Percentiles rank a stretch among this genome's conserved stretches.
phyloP scores from a whole-genome alignment of 2,329 filamentous ascomycete species.

The Canariomyces notabilis region DNA sequence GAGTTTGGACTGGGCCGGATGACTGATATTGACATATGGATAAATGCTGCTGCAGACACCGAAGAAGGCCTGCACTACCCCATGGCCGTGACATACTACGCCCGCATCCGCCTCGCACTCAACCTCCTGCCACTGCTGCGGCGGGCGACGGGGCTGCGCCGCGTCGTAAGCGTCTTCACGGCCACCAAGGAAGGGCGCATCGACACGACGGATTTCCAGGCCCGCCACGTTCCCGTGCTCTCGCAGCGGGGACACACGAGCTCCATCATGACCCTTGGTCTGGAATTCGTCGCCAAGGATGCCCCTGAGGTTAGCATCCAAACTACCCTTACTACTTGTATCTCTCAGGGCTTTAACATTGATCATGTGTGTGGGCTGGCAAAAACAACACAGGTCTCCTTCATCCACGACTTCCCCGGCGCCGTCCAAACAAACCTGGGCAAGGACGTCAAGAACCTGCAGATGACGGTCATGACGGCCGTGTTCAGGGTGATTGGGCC shows the following conservation, averaged over 20 bases:
- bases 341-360: too few relatives aligned
- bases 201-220: constrained; percentile 41
- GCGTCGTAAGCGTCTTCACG: constrained; percentile 51
- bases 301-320: constrained; percentile 39
- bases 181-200: constrained; percentile 48
- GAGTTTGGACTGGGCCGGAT: too few relatives aligned
- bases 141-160: constrained; percentile 40
- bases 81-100: constrained; percentile 50
- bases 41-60: constrained; percentile 39
- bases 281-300: constrained; percentile 43
- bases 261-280: constrained; percentile 44
- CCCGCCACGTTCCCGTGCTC: constrained; percentile 33
- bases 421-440: constrained; percentile 32
- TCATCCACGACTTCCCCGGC: constrained; percentile 38
- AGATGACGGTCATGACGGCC: constrained; percentile 22
- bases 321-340: too few relatives aligned
- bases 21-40: too few relatives aligned
- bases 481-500: constrained; percentile 26
- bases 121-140: constrained; percentile 54
- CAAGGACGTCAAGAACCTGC: constrained; percentile 21
- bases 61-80: constrained; percentile 51
- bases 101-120: constrained; percentile 50
- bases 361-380: too few relatives aligned
- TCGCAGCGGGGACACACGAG: constrained; percentile 42
- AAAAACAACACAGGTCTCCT: too few relatives aligned